A percentile compares a stretch with the other conserved stretches of the same genome.
These are phyloP conservation scores for Gracilaria domingensis DNA, from an alignment of 23 red algal genomes.

Conservation along the genomic window DNA sequence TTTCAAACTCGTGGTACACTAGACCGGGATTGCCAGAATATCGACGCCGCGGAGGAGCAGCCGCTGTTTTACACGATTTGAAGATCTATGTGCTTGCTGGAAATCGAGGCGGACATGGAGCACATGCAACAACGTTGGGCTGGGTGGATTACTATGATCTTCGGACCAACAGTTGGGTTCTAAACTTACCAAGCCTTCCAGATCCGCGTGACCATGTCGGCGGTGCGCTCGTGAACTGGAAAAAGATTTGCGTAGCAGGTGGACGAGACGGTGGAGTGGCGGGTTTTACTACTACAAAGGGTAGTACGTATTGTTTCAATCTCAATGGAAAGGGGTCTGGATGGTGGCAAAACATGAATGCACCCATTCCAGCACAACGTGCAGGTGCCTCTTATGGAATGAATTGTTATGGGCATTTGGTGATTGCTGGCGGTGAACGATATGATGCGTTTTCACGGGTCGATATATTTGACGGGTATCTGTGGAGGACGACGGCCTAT, in stretches of 20 bases:
- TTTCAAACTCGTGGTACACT: conserved; percentile 40
- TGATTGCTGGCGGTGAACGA: conserved; percentile 72
- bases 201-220: conserved; percentile 61
- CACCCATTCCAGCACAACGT: conserved; percentile 26
- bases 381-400: conserved; percentile 34
- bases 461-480: conserved; percentile 55
- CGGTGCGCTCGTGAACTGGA: conserved; percentile 54
- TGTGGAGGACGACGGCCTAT: conserved; percentile 11
- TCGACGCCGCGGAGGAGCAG: conserved; percentile 57
- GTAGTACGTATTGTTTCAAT: conserved; percentile 25
- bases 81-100: conserved; percentile 67
- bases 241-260: conserved; percentile 67
- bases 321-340: neutral
- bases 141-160: conserved; percentile 67
- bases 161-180: conserved; percentile 27
- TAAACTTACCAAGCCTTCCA: conserved; percentile 31
- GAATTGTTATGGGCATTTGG: conserved; percentile 35
- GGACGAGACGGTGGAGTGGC: conserved; percentile 61
- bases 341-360: conserved; percentile 32
- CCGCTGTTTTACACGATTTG: conserved; percentile 22
- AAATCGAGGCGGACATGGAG: conserved; percentile 73
- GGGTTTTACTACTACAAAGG: conserved; percentile 21
- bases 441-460: conserved; percentile 34
- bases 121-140: conserved; percentile 6
- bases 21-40: conserved; percentile 17